phyloP scores from a whole-genome alignment of 352 stramenopile species.

The Phytophthora ramorum region DNA sequence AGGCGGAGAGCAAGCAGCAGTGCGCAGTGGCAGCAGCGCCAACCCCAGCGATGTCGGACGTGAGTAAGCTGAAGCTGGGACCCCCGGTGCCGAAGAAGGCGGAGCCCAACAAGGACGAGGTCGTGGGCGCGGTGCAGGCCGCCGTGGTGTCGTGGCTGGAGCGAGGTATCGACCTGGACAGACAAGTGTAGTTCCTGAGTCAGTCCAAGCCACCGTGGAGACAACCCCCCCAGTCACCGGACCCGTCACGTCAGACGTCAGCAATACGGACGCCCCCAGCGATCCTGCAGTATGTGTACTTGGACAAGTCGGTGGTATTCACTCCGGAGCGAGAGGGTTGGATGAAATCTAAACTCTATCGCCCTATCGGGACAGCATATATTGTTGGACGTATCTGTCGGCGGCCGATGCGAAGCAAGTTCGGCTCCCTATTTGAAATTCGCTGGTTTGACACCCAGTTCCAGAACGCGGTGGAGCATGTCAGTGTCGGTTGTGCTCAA shows the following conservation, averaged over 20 bases:
- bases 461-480: constrained; percentile 1
- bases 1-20: background rate
- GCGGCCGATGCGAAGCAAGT: background rate
- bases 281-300: background rate
- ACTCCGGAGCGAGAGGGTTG: background rate
- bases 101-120: background rate
- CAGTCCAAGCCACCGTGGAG: background rate
- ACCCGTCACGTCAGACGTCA: background rate
- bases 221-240: background rate
- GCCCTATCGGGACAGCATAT: background rate
- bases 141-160: background rate
- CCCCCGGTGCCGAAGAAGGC: background rate
- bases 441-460: constrained; percentile 13
- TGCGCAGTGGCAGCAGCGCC: too few relatives aligned
- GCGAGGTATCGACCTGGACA: too few relatives aligned
- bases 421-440: constrained; percentile 4
- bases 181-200: background rate
- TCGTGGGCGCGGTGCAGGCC: background rate
- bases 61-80: background rate
- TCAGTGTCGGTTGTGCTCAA: background rate
- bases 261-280: background rate
- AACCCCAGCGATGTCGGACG: background rate
- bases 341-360: background rate
- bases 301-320: background rate
- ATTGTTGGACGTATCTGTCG: constrained; percentile 13